Base-by-base conservation (phyloP, 495 filamentous ascomycete species). In the Copromyces sp. region DNA sequence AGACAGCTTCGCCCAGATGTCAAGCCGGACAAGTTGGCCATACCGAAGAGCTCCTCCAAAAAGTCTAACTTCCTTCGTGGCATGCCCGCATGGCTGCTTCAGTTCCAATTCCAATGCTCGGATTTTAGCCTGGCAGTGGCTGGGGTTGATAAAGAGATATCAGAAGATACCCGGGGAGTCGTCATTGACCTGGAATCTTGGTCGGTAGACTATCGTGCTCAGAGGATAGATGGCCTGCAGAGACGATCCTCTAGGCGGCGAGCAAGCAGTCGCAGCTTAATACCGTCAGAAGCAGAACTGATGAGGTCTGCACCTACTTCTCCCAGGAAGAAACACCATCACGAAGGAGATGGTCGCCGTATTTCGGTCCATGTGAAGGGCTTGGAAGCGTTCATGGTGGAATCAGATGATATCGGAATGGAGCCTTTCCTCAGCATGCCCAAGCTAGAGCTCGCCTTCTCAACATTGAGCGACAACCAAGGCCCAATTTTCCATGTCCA, bases 71-170 rank as follows among this genome's bases (percentile, higher is more conserved):
- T 95, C 70, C 77, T 99, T 32, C 89, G 95, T 69, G 88, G 86
- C 5, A 77, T 97, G 59, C 95, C 95, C 9, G 76, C 87, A 4
- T 98, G 96, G 96, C 85, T 99, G 8, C 81, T 92, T 69, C 89
- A 94, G 69, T 92, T 96, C 72, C 88, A 91, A 40, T 86, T 99
- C 16, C 92, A 97, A 78, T 94, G 92, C 32, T 92, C 91, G 40
- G 93, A 97, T 72, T 93, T 97, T 74, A 94, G 91, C 74, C 82
- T 96, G 72, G 96, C 98, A 79, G 87, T 98, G 69, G 96, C 95
- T 29, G 96, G 95, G 4, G 85, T 95, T 44, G 96, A 98, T 78
- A 82, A 87, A 35, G 87, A 90, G 5, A 92, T 97, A 37, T 95
- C 94, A 7, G 86, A 89, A 59, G 86, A 92, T 40, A 89, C 90